These are phyloP conservation scores for Kuraishia capsulata DNA, from an alignment of 805 yeast species.

Conservation along the genomic window DNA sequence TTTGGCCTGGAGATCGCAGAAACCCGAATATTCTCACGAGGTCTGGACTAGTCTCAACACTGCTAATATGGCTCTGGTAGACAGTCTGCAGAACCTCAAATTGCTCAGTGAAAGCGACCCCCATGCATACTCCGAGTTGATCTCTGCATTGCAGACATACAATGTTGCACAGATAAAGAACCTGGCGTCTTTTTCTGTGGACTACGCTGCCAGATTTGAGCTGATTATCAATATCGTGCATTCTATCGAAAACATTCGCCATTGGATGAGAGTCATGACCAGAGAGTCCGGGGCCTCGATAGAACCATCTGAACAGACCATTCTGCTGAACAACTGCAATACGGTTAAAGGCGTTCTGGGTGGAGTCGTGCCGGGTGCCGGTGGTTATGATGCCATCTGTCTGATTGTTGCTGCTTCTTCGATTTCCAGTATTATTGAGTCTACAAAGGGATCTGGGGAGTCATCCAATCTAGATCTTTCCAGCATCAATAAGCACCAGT, in stretches of 20 bases:
- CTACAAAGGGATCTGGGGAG: background rate
- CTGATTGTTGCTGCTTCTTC: slow-evolving; percentile 47
- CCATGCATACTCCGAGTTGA: slow-evolving; percentile 22
- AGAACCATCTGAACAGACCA: slow-evolving; percentile 76
- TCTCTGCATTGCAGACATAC: slow-evolving; percentile 12
- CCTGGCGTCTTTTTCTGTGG: slow-evolving; percentile 1
- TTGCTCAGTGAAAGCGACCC: slow-evolving; percentile 20
- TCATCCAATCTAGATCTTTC: background rate
- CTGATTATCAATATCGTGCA: slow-evolving; percentile 25
- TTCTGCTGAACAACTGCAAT: slow-evolving; percentile 49
- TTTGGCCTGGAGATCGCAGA: slow-evolving; percentile 51
- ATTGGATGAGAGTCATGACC: slow-evolving; percentile 52
- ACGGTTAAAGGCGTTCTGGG: slow-evolving; percentile 70
- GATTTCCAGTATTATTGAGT: slow-evolving; percentile 21
- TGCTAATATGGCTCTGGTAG: slow-evolving; percentile 51
- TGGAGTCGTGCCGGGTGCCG: slow-evolving; percentile 99
- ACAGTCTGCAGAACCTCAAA: slow-evolving; percentile 32
- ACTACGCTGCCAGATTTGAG: slow-evolving; percentile 4
- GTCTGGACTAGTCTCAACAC: slow-evolving; percentile 48
- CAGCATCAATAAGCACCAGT: slow-evolving; percentile 13
- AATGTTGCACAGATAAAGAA: slow-evolving; percentile 7
- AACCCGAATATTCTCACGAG: slow-evolving; percentile 38
- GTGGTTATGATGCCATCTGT: slow-evolving; percentile 92
- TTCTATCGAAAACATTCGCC: slow-evolving; percentile 44
- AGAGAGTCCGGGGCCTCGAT: slow-evolving; percentile 68